Conservation (phyloP, 257 asterid genomes). For the Ophiorrhiza pumila region DNA sequence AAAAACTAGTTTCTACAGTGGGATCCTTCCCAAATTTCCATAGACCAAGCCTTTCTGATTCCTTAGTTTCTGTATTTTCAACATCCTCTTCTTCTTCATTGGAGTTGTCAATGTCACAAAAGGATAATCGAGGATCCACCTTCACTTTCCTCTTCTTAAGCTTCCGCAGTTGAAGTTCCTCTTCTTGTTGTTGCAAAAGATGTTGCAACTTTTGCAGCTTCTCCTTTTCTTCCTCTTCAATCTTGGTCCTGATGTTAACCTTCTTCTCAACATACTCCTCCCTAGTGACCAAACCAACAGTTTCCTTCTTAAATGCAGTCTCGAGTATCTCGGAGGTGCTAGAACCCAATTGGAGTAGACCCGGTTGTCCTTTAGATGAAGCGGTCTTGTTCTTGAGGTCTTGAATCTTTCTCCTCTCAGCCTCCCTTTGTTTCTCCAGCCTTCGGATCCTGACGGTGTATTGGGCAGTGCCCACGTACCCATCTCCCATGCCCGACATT, state of each 20-base stretch:
- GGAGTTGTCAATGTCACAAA: conserved; percentile 69
- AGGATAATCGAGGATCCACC: conserved; percentile 90
- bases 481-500: conserved; percentile 99
- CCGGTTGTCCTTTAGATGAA: conserved; percentile 72
- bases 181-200: no score
- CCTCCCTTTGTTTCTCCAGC: conserved; percentile 97
- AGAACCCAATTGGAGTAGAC: conserved; percentile 96
- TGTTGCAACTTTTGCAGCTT: conserved; percentile 93
- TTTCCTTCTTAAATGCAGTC: conserved; percentile 99
- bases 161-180: conserved; percentile 90
- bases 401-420: conserved; percentile 92
- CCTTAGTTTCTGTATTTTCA: conserved; percentile 54
- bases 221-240: conserved; percentile 99
- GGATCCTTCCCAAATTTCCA: conserved; percentile 88
- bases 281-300: conserved; percentile 95
- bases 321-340: conserved; percentile 96
- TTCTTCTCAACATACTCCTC: conserved; percentile 98
- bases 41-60: conserved; percentile 35
- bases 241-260: conserved; percentile 78
- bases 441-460: conserved; percentile 92
- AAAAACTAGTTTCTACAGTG: conserved; percentile 92
- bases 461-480: conserved; percentile 97
- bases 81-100: conserved; percentile 74
- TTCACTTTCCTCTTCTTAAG: conserved; percentile 80
- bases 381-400: conserved; percentile 95